Evolutionary conservation across 805 yeast genomes (phyloP).

Genomic region (Cyberlindnera sargentensis): DNA sequence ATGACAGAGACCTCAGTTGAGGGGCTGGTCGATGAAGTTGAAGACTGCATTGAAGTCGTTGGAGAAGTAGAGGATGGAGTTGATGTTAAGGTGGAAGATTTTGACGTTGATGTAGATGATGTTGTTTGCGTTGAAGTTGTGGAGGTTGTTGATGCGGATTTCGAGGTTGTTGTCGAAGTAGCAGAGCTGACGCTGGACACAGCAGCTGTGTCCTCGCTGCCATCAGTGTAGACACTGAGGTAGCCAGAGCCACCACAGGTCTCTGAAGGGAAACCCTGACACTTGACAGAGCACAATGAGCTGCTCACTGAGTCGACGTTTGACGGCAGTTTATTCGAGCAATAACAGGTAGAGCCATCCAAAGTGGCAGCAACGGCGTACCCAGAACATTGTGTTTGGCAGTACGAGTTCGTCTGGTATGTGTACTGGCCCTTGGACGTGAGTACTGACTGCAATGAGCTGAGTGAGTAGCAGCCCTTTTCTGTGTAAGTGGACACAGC

Average conservation of each 20-base stretch:
- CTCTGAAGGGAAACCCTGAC: constrained; percentile 58
- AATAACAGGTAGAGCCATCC: constrained; percentile 54
- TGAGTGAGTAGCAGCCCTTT: constrained; percentile 30
- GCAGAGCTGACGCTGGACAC: not conserved
- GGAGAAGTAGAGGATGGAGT: constrained; percentile 13
- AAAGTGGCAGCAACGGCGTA: constrained; percentile 43
- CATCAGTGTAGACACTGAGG: constrained; percentile 36
- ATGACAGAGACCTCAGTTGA: constrained; percentile 5
- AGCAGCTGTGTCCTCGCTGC: constrained; percentile 17
- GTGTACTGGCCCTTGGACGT: constrained; percentile 38
- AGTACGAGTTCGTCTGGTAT: constrained; percentile 55
- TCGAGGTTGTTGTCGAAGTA: constrained; percentile 6
- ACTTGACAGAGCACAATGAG: constrained; percentile 35
- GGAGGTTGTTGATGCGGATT: constrained; percentile 5
- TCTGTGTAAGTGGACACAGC: not conserved
- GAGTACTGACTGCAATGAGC: constrained; percentile 21
- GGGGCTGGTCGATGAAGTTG: constrained; percentile 2
- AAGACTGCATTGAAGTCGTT: constrained; percentile 8
- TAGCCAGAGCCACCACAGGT: constrained; percentile 56
- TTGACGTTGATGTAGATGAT: constrained; percentile 8
- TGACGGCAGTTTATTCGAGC: constrained; percentile 46
- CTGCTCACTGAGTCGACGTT: constrained; percentile 23
- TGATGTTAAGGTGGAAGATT: constrained; percentile 5
- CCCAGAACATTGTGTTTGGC: constrained; percentile 44
- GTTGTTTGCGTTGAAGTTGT: constrained; percentile 6